These are phyloP conservation scores for Sclerotinia spermophila DNA, from an alignment of 2,329 filamentous ascomycete genomes.

Conservation along the genomic window DNA sequence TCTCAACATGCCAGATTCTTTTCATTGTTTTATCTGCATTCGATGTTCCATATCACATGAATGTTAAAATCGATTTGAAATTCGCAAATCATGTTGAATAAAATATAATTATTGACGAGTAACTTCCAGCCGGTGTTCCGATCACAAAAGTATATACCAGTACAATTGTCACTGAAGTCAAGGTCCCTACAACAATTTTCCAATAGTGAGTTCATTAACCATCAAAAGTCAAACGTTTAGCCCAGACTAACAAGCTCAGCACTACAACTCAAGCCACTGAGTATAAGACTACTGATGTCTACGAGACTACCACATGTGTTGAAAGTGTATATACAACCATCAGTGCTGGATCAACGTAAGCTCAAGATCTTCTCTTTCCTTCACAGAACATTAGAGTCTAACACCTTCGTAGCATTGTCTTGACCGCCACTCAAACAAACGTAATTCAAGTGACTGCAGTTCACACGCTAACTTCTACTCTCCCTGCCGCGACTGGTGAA, in stretches of 20 bases:
- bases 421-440: conserved; percentile 44
- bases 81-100: too few species aligned
- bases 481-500: conserved; percentile 29
- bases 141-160: conserved; percentile 36
- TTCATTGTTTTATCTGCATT: neutral
- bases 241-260: neutral
- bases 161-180: conserved; percentile 29
- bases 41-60: neutral
- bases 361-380: accelerated
- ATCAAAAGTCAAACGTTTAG: neutral
- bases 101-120: conserved; percentile 41
- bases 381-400: neutral
- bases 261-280: conserved; percentile 12
- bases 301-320: conserved; percentile 39
- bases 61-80: too few species aligned
- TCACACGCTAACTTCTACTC: conserved; percentile 29
- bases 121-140: conserved; percentile 43
- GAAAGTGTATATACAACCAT: conserved; percentile 20
- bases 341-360: conserved; percentile 40
- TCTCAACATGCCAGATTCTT: too few species aligned
- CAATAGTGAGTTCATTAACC: conserved; percentile 35
- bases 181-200: conserved; percentile 31
- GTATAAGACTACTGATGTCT: conserved; percentile 30
- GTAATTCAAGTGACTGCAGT: conserved; percentile 42
- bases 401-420: conserved; percentile 31